Percentiles rank a stretch among this genome's conserved stretches.
phyloP scores from a whole-genome alignment of 306 rosid species.

The Rosa multiflora region DNA sequence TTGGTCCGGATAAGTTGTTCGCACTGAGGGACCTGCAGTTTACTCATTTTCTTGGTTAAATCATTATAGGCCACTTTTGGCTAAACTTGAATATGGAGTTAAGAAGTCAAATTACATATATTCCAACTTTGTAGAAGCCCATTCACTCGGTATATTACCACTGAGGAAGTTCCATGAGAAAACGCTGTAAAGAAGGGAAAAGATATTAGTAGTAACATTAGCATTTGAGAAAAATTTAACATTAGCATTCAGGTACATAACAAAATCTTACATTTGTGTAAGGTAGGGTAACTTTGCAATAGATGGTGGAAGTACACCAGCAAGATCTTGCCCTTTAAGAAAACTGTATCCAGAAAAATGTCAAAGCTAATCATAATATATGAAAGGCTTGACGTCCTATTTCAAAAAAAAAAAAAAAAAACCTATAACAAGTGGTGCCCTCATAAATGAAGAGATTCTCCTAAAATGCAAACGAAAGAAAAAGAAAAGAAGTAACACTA shows the following conservation, averaged over 20 bases:
- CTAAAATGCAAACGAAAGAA: neutral
- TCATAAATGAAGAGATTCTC: neutral
- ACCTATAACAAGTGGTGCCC: neutral
- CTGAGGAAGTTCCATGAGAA: slow-evolving; percentile 17
- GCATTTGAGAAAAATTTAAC: neutral
- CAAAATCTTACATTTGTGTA: neutral
- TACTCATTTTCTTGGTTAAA: slow-evolving; percentile 5
- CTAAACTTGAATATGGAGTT: neutral
- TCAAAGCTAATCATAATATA: neutral
- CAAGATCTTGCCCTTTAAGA: slow-evolving; percentile 14
- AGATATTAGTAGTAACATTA: neutral
- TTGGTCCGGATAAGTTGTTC: neutral
- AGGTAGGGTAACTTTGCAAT: slow-evolving; percentile 13
- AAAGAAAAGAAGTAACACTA: neutral
- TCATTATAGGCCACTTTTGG: neutral
- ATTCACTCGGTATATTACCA: slow-evolving; percentile 24
- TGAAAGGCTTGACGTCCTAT: no score
- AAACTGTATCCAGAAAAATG: neutral
- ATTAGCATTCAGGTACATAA: neutral
- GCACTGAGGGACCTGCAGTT: slow-evolving; percentile 12
- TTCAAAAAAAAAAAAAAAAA: neutral
- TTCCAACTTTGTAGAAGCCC: slow-evolving; percentile 1
- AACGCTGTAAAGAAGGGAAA: slow-evolving; percentile 1
- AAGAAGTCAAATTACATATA: neutral
- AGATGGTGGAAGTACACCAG: slow-evolving; percentile 18